A percentile compares a stretch with the other conserved stretches of the same genome.
phyloP scores from a whole-genome alignment of 129 eudicot species.

The Arctium lappa region DNA sequence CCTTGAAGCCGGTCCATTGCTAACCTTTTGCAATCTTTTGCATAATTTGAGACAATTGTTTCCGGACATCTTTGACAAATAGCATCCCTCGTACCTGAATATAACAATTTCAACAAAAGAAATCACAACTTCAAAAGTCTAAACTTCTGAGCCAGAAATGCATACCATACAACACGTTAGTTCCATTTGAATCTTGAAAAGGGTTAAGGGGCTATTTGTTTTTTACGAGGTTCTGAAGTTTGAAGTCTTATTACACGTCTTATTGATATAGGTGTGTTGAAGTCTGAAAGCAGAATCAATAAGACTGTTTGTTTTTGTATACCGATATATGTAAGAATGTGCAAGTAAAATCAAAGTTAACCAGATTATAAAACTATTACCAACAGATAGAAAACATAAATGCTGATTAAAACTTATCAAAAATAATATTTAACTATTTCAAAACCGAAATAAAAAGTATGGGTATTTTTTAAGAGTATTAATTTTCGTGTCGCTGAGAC shows the following conservation, averaged over 20 bases:
- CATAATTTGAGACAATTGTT: constrained; percentile 86
- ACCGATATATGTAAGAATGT: neutral
- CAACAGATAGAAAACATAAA: neutral
- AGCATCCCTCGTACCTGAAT: constrained; percentile 78
- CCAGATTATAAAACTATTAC: neutral
- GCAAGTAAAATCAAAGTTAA: neutral
- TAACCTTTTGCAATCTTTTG: constrained; percentile 86
- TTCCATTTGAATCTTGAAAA: neutral
- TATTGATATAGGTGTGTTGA: neutral
- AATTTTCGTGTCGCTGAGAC: neutral
- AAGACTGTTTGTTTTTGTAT: neutral
- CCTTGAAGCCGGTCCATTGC: constrained; percentile 14
- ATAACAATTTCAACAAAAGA: constrained; percentile 12
- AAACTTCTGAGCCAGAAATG: constrained; percentile 5
- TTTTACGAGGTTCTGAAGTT: neutral
- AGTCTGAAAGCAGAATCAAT: neutral
- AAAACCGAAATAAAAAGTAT: neutral
- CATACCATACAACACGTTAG: neutral
- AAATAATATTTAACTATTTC: neutral
- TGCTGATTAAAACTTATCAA: neutral
- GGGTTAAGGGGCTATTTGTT: neutral
- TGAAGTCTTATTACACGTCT: neutral
- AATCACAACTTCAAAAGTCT: neutral
- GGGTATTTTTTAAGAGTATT: neutral
- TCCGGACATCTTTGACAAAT: constrained; percentile 88